Evolutionary conservation across 345 rosid genomes (phyloP), one percentile per base, ranked within the genome.

Genomic region (Euphorbia lathyris): DNA sequence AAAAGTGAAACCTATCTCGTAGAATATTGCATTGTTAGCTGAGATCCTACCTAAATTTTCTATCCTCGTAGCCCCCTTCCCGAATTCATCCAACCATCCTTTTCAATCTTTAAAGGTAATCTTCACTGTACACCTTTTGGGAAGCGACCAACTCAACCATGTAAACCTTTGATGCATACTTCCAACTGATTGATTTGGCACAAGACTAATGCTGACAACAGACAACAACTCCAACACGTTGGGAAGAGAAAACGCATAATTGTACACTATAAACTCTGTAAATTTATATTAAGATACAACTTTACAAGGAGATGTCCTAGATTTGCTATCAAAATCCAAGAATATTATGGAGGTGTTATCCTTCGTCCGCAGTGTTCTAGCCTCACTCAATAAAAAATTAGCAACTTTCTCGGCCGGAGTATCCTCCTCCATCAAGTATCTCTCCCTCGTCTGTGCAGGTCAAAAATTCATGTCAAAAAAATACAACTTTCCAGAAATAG

Each of bases 261-360:
- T 61, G n/a, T 20, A 27, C 63, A 55, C 42, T 63, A 45, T 19
- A 43, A 30, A 56, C 22, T 64, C 45, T 27, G 7, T 19, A 43
- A 34, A 76, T 51, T 65, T 62, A 76, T 58, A 81, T 83, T 66
- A 83, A 16, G 83, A 74, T 72, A 71, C 81, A 61, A 55, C 81
- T 79, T 79, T 82, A 88, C 86, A 86, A 0, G 76, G 63, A 25
- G 78, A 59, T 38, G 48, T 67, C 78, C 80, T 80, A 55, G 67
- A 73, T 69, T 59, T 68, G 68, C 76, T 72, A 58, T 82, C 86
- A 72, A 95, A 87, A 79, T 89, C 97, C 84, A 95, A 76, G 86
- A 83, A 90, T 74, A 95, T 73, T 80, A 95, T 76, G 26, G 99
- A 86, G 72, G 98, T 92, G 77, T 95, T 92, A 80, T 95, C 97